A percentile compares a stretch with the other conserved stretches of the same genome.
phyloP scores from a whole-genome alignment of 2,329 filamentous ascomycete genomes.

The Alternaria sp. region DNA sequence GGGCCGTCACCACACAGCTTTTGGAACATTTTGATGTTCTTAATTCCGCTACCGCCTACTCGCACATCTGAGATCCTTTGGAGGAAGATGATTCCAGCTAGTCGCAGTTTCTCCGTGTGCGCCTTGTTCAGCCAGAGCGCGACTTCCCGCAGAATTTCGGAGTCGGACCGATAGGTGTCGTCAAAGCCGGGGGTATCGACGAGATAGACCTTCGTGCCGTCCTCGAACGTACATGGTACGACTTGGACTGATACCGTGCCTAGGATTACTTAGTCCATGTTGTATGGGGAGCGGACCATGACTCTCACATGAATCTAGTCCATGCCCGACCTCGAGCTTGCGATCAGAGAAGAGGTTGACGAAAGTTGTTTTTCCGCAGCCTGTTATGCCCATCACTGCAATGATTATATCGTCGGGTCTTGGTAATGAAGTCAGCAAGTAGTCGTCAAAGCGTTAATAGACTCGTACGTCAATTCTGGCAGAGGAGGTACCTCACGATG shows the following conservation, averaged over 20 bases:
- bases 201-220: constrained; percentile 23
- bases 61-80: constrained; percentile 54
- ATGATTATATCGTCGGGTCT: constrained; percentile 28
- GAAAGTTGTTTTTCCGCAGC: constrained; percentile 51
- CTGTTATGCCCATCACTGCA: constrained; percentile 53
- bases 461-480: background rate
- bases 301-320: constrained; percentile 9
- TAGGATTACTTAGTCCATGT: background rate
- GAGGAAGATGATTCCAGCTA: constrained; percentile 57
- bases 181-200: constrained; percentile 60
- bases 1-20: constrained; percentile 53
- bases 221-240: background rate
- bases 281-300: fast-evolving
- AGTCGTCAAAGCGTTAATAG: no score
- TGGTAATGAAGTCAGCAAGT: background rate
- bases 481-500: background rate
- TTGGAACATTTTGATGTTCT: constrained; percentile 56
- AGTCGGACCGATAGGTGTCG: constrained; percentile 53
- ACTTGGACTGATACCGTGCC: constrained; percentile 10
- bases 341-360: constrained; percentile 32
- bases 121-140: constrained; percentile 48
- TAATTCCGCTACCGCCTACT: constrained; percentile 47
- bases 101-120: constrained; percentile 40
- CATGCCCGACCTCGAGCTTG: constrained; percentile 9
- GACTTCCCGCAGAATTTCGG: constrained; percentile 54